phyloP scores from a whole-genome alignment of 306 rosid genomes.

The Boehmeria nivea region DNA sequence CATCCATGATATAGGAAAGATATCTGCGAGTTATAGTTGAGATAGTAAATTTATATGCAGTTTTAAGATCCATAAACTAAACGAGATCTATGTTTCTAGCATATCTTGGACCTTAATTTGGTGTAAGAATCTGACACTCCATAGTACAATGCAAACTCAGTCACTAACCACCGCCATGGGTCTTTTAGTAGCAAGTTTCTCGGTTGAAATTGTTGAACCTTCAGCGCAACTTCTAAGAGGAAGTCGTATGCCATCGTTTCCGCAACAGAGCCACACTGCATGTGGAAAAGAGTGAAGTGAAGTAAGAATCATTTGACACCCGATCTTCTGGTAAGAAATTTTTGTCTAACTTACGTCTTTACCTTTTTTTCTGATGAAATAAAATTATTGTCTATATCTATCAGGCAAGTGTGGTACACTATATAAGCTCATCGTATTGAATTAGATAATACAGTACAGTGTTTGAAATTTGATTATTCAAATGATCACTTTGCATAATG shows the following conservation, averaged over 20 bases:
- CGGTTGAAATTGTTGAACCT: slow-evolving; percentile 27
- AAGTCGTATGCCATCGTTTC: slow-evolving; percentile 32
- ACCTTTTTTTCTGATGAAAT: too few relatives aligned
- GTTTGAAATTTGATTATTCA: too few relatives aligned
- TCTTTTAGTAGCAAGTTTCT: slow-evolving; percentile 26
- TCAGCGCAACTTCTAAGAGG: slow-evolving; percentile 32
- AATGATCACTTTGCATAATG: too few relatives aligned
- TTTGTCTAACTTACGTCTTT: too few relatives aligned
- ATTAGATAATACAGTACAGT: too few relatives aligned
- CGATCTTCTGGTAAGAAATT: too few relatives aligned
- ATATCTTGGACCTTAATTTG: slow-evolving; percentile 26
- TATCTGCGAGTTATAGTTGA: slow-evolving; percentile 13
- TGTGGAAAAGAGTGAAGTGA: neutral
- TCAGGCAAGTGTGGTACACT: too few relatives aligned
- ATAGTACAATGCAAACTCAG: slow-evolving; percentile 24
- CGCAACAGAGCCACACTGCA: slow-evolving; percentile 26
- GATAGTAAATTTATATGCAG: neutral
- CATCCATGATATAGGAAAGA: slow-evolving; percentile 37
- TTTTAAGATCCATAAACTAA: slow-evolving; percentile 1
- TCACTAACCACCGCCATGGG: slow-evolving; percentile 35
- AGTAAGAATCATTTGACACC: too few relatives aligned
- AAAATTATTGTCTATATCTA: too few relatives aligned
- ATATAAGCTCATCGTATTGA: too few relatives aligned
- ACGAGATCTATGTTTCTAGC: neutral
- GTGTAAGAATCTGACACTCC: slow-evolving; percentile 31